phyloP scores from a whole-genome alignment of 108 stramenopile genomes.

The Cyclotella cryptica region DNA sequence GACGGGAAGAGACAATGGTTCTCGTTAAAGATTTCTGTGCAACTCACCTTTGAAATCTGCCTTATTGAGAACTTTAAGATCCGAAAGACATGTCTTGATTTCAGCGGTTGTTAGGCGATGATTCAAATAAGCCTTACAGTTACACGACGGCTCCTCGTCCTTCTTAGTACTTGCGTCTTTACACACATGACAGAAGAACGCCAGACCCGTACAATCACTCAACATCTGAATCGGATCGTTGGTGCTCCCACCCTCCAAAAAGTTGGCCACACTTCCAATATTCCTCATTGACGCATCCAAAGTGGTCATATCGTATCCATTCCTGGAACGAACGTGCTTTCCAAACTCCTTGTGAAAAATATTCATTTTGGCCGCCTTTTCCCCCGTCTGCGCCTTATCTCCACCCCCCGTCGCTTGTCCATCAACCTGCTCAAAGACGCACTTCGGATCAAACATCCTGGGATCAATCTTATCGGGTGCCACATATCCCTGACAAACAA shows the following conservation, averaged over 20 bases:
- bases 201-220: constrained; percentile 86
- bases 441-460: constrained; percentile 95
- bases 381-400: constrained; percentile 47
- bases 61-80: constrained; percentile 95
- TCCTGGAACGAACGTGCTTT: constrained; percentile 82
- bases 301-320: constrained; percentile 92
- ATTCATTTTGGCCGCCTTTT: constrained; percentile 51
- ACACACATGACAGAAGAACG: constrained; percentile 76
- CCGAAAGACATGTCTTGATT: constrained; percentile 85
- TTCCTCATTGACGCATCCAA: constrained; percentile 85
- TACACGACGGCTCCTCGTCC: constrained; percentile 49
- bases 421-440: constrained; percentile 92
- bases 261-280: constrained; percentile 78
- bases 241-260: constrained; percentile 71
- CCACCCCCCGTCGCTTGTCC: constrained; percentile 80
- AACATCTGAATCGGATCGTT: constrained; percentile 94
- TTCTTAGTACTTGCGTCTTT: constrained; percentile 29
- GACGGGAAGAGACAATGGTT: neutral
- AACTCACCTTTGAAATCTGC: constrained; percentile 86
- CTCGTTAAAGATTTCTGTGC: neutral
- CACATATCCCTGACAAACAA: constrained; percentile 90
- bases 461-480: constrained; percentile 96
- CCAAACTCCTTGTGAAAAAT: constrained; percentile 97
- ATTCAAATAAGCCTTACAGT: constrained; percentile 72
- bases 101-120: constrained; percentile 89